Base-by-base conservation (phyloP, 1,139 yeast genomes). In the Diutina mesorugosa region DNA sequence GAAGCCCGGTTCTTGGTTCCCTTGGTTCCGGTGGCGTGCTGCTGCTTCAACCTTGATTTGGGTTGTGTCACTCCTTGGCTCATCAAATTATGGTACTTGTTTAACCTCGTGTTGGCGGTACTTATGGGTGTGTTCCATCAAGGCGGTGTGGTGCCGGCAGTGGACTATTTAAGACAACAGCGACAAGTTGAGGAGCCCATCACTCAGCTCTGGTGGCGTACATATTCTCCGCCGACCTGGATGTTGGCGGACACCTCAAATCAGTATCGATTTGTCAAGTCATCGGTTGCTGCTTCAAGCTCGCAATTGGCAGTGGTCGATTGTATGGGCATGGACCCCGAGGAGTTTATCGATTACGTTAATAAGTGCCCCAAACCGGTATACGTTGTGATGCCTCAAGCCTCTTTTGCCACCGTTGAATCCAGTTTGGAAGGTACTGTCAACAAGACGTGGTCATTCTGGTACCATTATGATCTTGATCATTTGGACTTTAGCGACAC, bases 181-280 rank as follows among this genome's bases (percentile, higher is more conserved):
- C 41, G 41, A 35, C 41, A 35, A 35, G 41, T 9, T 35, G 6
- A 12, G 6, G 65, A 56, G 2, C 56, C 51, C 1, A 62, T 65
- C 3, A 62, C 79, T 0, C 81, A 84, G 47, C 65, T 90, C 1
- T 93, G 96, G 93, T 93, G 98, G 97, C 84, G 91, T 66, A 90
- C 97, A 0, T 93, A 91, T 65, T 79, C 90, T 1, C 98, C 98
- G 0, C 98, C 99, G 0, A 78, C 89, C 3, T 91, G 97, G 96
- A 66, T 91, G 58, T 70, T 89, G 55, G 88, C 86, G 2, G 73
- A 72, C 56, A 48, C 55, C 0, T 51, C 61, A 0, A 57, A 62
- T 30, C 57, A 64, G 0, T 56, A 63, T 6, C 65, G 66, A 55
- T 65, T 66, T 53, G 55, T 67, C n/a, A 62, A 62, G 12, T 64